These are phyloP conservation scores for Erythrobasidium yunnanense DNA, from an alignment of 768 basidiomycete species.

Conservation along the genomic window DNA sequence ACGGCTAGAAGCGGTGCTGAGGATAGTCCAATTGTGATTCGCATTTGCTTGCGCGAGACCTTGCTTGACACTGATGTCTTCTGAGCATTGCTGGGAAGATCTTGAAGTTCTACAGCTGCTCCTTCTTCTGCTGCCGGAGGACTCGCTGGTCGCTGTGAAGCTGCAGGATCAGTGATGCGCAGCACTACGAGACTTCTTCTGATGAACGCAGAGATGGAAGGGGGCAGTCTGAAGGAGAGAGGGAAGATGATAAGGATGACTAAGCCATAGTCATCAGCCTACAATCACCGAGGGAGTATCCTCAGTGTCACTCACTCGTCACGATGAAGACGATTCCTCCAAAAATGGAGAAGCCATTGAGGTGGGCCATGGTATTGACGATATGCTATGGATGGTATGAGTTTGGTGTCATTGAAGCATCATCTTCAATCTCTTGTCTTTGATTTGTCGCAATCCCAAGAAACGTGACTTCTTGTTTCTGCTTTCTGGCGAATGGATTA, in stretches of 20 bases:
- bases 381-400: too few species aligned
- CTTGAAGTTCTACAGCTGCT: neutral
- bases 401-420: too few species aligned
- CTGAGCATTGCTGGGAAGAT: neutral
- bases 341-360: constrained; percentile 29
- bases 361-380: neutral
- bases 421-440: too few species aligned
- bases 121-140: neutral
- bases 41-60: constrained; percentile 18
- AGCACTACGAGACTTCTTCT: neutral
- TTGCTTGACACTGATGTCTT: neutral
- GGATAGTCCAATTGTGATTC: constrained; percentile 37
- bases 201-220: neutral
- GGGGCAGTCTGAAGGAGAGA: constrained; percentile 26
- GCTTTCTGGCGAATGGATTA: too few species aligned
- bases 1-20: constrained; percentile 45
- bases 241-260: constrained; percentile 32
- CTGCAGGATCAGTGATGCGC: constrained; percentile 26
- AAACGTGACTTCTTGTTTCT: too few species aligned
- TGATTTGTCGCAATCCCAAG: too few species aligned
- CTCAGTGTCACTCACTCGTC: constrained; percentile 26
- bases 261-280: neutral
- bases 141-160: neutral
- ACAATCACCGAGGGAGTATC: neutral
- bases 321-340: constrained; percentile 31